A percentile compares a stretch with the other conserved stretches of the same genome.
Evolutionary conservation across 2,329 filamentous ascomycete genomes (phyloP).

Genomic region (Microsporum audouinii): DNA sequence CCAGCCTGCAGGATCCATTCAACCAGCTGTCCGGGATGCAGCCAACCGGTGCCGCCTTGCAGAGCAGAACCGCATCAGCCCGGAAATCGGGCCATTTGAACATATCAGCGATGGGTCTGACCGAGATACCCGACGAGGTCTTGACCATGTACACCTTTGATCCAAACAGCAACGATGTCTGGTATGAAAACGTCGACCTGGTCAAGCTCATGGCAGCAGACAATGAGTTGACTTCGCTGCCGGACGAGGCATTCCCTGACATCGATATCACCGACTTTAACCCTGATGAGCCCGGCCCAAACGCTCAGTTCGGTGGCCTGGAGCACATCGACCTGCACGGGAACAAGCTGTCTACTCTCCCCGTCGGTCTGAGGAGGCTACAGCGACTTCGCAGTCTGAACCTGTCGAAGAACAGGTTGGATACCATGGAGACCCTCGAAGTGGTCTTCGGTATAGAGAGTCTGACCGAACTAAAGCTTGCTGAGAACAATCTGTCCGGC

Average conservation of each 20-base stretch:
- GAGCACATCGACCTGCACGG: constrained; percentile 78
- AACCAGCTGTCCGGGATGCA: constrained; percentile 51
- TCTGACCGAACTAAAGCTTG: constrained; percentile 69
- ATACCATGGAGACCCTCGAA: constrained; percentile 54
- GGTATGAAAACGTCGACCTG: constrained; percentile 87
- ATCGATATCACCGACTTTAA: constrained; percentile 43
- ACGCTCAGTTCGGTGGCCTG: constrained; percentile 68
- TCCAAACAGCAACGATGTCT: constrained; percentile 53
- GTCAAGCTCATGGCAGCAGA: constrained; percentile 76
- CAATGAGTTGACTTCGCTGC: constrained; percentile 68
- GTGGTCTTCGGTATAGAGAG: constrained; percentile 60
- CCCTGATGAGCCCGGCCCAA: constrained; percentile 54
- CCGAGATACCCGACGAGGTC: constrained; percentile 68
- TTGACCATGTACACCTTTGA: constrained; percentile 83
- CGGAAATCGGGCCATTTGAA: constrained; percentile 73
- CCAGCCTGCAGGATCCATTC: constrained; percentile 36
- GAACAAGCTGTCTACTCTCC: constrained; percentile 62
- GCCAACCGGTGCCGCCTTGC: constrained; percentile 54
- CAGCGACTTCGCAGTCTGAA: constrained; percentile 69
- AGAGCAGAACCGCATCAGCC: constrained; percentile 60
- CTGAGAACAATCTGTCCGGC: constrained; percentile 63
- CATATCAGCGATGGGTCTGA: constrained; percentile 71
- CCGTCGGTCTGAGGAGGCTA: constrained; percentile 62
- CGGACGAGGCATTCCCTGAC: constrained; percentile 70
- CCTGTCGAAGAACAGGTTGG: constrained; percentile 70